Evolutionary conservation across 2,329 filamentous ascomycete genomes (phyloP).

Genomic region (Raffaelea albimanens): DNA sequence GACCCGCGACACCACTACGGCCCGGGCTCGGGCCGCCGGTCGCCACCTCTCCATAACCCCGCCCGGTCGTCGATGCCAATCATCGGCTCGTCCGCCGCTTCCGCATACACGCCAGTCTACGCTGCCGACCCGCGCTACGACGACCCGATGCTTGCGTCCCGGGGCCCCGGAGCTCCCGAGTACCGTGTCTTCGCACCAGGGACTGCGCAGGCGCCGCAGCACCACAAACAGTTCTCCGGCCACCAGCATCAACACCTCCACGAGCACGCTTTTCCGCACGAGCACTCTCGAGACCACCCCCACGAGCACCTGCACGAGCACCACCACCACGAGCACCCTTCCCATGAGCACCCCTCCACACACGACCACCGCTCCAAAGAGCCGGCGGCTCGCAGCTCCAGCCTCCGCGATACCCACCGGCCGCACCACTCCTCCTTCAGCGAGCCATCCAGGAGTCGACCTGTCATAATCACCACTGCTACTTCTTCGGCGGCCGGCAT

Average conservation of each 20-base stretch:
- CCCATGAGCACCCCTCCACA: conserved; percentile 23
- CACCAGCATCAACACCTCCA: background rate
- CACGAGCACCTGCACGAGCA: background rate
- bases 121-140: conserved; percentile 31
- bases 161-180: conserved; percentile 6
- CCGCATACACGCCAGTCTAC: conserved; percentile 30
- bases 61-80: conserved; percentile 42
- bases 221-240: conserved; percentile 2
- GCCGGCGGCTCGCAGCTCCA: conserved; percentile 34
- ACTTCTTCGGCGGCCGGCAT: conserved; percentile 13
- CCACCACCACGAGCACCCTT: conserved; percentile 18
- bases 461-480: conserved; percentile 44
- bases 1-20: conserved; percentile 14
- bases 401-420: conserved; percentile 37
- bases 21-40: conserved; percentile 24
- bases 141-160: conserved; percentile 10
- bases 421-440: conserved; percentile 41
- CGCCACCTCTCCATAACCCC: conserved; percentile 32
- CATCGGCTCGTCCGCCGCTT: conserved; percentile 22
- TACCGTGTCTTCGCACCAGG: conserved; percentile 7
- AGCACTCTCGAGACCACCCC: background rate
- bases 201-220: too few relatives aligned
- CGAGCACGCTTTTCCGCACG: conserved; percentile 1
- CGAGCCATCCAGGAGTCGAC: conserved; percentile 39
- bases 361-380: conserved; percentile 28